These are phyloP conservation scores for Pisolithus marmoratus DNA, from an alignment of 768 basidiomycete species.

Conservation along the genomic window DNA sequence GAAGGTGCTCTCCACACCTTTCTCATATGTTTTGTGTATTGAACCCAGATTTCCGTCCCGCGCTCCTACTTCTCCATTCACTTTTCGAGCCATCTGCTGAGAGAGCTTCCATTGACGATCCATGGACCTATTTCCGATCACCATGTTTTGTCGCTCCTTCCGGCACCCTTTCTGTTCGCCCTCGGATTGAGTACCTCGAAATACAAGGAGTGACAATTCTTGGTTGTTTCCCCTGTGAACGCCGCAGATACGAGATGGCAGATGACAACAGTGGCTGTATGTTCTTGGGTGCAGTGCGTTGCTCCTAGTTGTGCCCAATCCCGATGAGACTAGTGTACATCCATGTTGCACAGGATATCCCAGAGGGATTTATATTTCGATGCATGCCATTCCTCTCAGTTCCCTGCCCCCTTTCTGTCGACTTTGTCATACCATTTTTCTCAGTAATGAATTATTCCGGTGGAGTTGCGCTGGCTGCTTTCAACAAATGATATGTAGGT, in stretches of 20 bases:
- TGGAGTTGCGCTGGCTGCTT: constrained; percentile 57
- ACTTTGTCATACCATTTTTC: constrained; percentile 47
- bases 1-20: not conserved
- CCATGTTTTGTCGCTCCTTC: constrained; percentile 45
- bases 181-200: constrained; percentile 65
- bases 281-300: constrained; percentile 19
- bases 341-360: constrained; percentile 33
- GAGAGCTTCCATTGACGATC: constrained; percentile 53
- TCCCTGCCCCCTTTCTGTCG: constrained; percentile 43
- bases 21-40: not conserved
- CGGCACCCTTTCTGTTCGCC: constrained; percentile 50
- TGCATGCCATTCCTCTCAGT: constrained; percentile 42
- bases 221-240: constrained; percentile 83
- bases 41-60: constrained; percentile 60
- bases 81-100: constrained; percentile 75
- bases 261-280: constrained; percentile 60
- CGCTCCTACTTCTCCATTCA: constrained; percentile 58
- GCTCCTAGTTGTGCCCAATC: not conserved
- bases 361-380: constrained; percentile 39
- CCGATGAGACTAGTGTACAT: no score
- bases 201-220: constrained; percentile 98
- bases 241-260: constrained; percentile 71
- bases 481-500: constrained; percentile 50
- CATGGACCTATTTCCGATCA: constrained; percentile 45
- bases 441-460: constrained; percentile 85